Conservation (phyloP, 768 basidiomycete genomes). For the Imleria badia region DNA sequence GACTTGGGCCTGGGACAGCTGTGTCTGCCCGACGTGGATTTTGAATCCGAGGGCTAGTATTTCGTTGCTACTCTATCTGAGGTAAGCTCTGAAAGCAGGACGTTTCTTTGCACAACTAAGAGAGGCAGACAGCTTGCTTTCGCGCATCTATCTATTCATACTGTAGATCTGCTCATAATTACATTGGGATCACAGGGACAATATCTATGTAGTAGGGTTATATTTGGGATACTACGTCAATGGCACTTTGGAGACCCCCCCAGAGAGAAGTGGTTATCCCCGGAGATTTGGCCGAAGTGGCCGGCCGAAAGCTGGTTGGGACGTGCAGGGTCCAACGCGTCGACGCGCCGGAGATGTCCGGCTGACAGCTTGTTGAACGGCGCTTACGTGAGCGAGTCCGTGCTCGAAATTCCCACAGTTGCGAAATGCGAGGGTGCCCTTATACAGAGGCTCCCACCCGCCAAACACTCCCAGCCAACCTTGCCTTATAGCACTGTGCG, state of each 20-base stretch:
- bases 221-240: not conserved
- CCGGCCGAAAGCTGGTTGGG: conserved; percentile 18
- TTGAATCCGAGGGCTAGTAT: conserved; percentile 20
- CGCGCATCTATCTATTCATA: conserved; percentile 15
- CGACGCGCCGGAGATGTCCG: conserved; percentile 26
- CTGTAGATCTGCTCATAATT: conserved; percentile 20
- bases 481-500: conserved; percentile 39
- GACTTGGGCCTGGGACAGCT: conserved; percentile 74
- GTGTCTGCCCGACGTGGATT: conserved; percentile 32
- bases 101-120: not conserved
- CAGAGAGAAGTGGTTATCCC: conserved; percentile 1
- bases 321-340: conserved; percentile 7
- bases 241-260: conserved; percentile 14
- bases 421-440: conserved; percentile 29
- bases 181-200: conserved; percentile 6
- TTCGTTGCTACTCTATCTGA: not conserved
- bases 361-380: conserved; percentile 31
- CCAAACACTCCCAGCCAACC: conserved; percentile 37
- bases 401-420: conserved; percentile 36
- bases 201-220: conserved; percentile 7
- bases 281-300: conserved; percentile 16
- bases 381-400: conserved; percentile 37
- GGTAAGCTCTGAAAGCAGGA: conserved; percentile 7
- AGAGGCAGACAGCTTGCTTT: conserved; percentile 7
- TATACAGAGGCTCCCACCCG: conserved; percentile 39